Evolutionary conservation across 148 eudicot species (phyloP), one percentile per base, ranked within the genome.

Genomic region (Rhododendron kiyosumense): DNA sequence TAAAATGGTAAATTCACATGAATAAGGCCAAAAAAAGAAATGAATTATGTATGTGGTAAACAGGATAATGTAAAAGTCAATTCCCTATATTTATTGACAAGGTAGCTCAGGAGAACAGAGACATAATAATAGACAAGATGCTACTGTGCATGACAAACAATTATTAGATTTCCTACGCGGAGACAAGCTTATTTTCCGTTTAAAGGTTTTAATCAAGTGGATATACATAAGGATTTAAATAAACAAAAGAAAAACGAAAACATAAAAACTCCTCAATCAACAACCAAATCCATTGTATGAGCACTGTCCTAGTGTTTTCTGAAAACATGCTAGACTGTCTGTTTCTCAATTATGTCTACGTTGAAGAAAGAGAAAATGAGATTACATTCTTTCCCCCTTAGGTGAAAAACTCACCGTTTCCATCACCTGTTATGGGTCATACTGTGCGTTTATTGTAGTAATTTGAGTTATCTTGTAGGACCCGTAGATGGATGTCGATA

Each of bases 91-190:
- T 51, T 34, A 84, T 45, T 48, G 73, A 85, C 76, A 71, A 57
- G 86, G 57, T 73, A 30, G 51, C 82, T 74, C 63, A 75, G 65
- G 38, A 46, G 45, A 85, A 83, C 34, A 38, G 32, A 67, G 90
- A 89, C 90, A 89, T 78, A 89, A 89, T 85, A 77, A 89, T 91
- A 87, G 10, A 17, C 38, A 81, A 84, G 89, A 87, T 84, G 86
- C 84, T 89, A 89, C 67, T 45, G 61, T 84, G 85, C 88, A 88
- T 83, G 91, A 89, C 90, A 71, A 89, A 45, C 85, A 86, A 87
- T 91, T 81, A 91, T 91, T 81, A 85, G 82, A 71, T 65, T 78
- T 84, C 84, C 86, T 87, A 85, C 73, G 75, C 28, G 69, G 87
- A 87, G 87, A 84, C 87, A 89, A 79, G 81, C 65, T 81, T 81